phyloP scores from a whole-genome alignment of 2,329 filamentous ascomycete species.

The Talaromyces sp. region DNA sequence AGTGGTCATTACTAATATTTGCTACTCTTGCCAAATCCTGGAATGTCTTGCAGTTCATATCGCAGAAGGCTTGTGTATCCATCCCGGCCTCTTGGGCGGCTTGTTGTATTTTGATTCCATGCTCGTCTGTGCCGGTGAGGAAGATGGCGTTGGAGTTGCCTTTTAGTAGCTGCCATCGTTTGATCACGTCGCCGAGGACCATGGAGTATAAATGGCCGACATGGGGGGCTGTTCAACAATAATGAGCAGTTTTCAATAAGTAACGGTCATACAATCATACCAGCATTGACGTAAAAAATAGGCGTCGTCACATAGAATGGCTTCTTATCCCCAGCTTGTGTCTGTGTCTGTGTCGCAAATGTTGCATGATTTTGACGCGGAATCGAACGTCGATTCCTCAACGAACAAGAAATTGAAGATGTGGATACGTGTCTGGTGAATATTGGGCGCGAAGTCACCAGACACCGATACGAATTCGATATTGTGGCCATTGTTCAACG shows the following conservation, averaged over 20 bases:
- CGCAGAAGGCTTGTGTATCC: constrained; percentile 80
- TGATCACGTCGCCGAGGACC: constrained; percentile 84
- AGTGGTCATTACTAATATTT: constrained; percentile 73
- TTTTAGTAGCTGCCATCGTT: constrained; percentile 80
- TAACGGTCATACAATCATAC: constrained; percentile 44
- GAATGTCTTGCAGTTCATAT: constrained; percentile 77
- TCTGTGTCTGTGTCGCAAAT: constrained; percentile 26
- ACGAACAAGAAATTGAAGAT: constrained; percentile 25
- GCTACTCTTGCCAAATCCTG: constrained; percentile 66
- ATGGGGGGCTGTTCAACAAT: constrained; percentile 67
- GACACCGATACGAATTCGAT: constrained; percentile 21
- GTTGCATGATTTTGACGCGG: constrained; percentile 30
- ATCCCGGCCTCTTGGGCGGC: constrained; percentile 6
- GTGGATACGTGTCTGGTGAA: constrained; percentile 24
- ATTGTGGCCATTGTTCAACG: constrained; percentile 13
- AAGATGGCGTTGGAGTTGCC: constrained; percentile 65
- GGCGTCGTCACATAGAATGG: constrained; percentile 94
- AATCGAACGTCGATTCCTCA: constrained; percentile 15
- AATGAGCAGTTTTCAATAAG: background rate
- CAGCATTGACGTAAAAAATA: constrained; percentile 98
- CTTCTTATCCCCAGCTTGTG: constrained; percentile 50
- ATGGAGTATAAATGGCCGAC: constrained; percentile 93
- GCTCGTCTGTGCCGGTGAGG: constrained; percentile 91
- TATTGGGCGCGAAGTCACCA: constrained; percentile 23
- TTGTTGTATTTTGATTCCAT: constrained; percentile 74